A percentile compares a stretch with the other conserved stretches of the same genome.
Conservation (phyloP, 1,284 basidiomycete species). For the Apiotrichum gracile region DNA sequence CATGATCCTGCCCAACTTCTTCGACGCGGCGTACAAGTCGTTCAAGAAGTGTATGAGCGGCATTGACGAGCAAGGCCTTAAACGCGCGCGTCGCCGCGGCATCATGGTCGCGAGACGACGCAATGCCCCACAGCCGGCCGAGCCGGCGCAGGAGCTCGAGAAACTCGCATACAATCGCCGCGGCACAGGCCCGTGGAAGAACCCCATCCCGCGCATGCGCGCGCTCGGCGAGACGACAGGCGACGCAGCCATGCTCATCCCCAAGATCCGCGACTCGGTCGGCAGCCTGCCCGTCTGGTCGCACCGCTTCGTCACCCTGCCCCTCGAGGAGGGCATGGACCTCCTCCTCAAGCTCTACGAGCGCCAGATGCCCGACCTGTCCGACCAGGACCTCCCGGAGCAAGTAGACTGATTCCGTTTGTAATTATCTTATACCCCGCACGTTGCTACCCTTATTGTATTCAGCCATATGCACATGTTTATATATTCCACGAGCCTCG, state of each 20-base stretch:
- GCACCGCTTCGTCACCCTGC: constrained; percentile 75
- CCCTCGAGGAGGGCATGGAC: constrained; percentile 80
- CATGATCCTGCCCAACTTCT: constrained; percentile 37
- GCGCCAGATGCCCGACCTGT: constrained; percentile 55
- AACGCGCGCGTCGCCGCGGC: constrained; percentile 29
- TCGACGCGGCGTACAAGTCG: constrained; percentile 29
- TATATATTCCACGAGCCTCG: not conserved
- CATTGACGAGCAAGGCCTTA: constrained; percentile 32
- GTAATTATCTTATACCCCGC: constrained; percentile 3
- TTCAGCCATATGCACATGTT: not conserved
- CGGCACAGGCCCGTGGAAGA: constrained; percentile 15
- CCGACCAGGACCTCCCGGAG: not conserved
- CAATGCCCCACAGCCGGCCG: not conserved
- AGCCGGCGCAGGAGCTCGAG: not conserved
- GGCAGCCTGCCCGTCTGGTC: constrained; percentile 78
- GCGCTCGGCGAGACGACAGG: constrained; percentile 81
- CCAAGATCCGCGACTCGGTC: constrained; percentile 67
- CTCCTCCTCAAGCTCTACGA: constrained; percentile 70
- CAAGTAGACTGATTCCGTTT: not conserved
- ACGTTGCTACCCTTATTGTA: constrained; percentile 5
- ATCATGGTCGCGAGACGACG: constrained; percentile 3
- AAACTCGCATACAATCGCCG: constrained; percentile 15
- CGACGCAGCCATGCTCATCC: constrained; percentile 69
- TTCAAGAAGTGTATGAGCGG: constrained; percentile 34
- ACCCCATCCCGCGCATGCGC: constrained; percentile 57